These are phyloP conservation scores for Mortierella sp. DNA, from an alignment of 371 early-diverging fungal species.

Conservation along the genomic window DNA sequence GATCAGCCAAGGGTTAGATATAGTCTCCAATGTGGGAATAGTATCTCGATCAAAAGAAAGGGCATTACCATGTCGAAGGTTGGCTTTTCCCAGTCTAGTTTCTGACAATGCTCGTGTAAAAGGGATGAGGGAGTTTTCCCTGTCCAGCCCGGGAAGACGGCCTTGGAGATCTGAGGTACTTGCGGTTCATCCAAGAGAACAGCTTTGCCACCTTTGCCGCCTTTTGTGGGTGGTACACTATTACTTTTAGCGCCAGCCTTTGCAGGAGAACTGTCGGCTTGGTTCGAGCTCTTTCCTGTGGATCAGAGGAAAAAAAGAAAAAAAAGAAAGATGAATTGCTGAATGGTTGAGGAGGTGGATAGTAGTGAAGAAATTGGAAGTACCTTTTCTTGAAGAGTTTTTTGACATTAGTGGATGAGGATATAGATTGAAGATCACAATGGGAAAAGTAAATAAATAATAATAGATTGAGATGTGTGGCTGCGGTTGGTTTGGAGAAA, in stretches of 20 bases:
- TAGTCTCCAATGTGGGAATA: neutral
- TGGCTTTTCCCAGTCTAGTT: conserved; percentile 83
- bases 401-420: conserved; percentile 31
- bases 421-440: neutral
- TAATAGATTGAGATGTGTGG: too few species aligned
- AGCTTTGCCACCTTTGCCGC: conserved; percentile 27
- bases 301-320: neutral
- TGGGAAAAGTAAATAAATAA: neutral
- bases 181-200: conserved; percentile 17
- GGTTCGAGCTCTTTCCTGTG: conserved; percentile 27
- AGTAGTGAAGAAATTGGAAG: neutral
- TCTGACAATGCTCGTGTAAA: conserved; percentile 84
- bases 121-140: conserved; percentile 87
- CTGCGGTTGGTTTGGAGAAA: too few species aligned
- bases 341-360: neutral
- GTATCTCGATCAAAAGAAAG: neutral
- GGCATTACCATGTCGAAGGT: conserved; percentile 65
- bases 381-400: conserved; percentile 40
- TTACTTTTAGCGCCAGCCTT: conserved; percentile 17
- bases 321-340: neutral
- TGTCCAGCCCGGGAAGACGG: conserved; percentile 84
- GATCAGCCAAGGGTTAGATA: neutral
- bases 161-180: conserved; percentile 39
- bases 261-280: neutral
- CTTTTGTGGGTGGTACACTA: conserved; percentile 1